Evolutionary conservation across 345 rosid species (phyloP).

Genomic region (Syzygium aqueum): DNA sequence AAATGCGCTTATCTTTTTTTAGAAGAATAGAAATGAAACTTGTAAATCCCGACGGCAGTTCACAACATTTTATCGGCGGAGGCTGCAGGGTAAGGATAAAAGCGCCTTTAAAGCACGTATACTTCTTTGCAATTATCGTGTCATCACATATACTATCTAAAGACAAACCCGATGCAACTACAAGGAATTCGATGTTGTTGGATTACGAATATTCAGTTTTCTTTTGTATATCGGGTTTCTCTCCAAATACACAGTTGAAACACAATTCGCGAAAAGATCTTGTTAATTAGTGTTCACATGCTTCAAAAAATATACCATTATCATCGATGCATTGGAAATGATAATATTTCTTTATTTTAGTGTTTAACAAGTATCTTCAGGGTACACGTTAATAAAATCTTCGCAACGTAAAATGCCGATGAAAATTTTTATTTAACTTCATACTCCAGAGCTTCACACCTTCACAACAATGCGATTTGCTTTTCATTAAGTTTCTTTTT

Average conservation of each 20-base stretch:
- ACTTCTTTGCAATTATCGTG: background rate
- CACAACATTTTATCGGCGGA: rapidly evolving
- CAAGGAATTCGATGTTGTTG: background rate
- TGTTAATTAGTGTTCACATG: background rate
- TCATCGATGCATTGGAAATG: background rate
- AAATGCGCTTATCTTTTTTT: background rate
- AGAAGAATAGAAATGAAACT: background rate
- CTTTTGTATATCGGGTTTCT: background rate
- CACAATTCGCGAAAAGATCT: rapidly evolving
- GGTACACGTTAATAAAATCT: background rate
- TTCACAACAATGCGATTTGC: background rate
- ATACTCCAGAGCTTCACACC: background rate
- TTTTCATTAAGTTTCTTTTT: background rate
- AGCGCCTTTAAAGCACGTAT: background rate
- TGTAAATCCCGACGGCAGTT: rapidly evolving
- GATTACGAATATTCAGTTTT: background rate
- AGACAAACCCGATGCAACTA: background rate
- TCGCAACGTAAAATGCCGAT: background rate
- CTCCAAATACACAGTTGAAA: rapidly evolving
- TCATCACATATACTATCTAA: no score
- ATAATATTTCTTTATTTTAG: no score
- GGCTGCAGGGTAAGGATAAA: no score
- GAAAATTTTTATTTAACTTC: background rate
- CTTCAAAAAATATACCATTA: background rate
- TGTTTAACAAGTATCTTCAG: background rate